Evolutionary conservation across 805 yeast genomes (phyloP).

Genomic region (Myxozyma melibiosi): DNA sequence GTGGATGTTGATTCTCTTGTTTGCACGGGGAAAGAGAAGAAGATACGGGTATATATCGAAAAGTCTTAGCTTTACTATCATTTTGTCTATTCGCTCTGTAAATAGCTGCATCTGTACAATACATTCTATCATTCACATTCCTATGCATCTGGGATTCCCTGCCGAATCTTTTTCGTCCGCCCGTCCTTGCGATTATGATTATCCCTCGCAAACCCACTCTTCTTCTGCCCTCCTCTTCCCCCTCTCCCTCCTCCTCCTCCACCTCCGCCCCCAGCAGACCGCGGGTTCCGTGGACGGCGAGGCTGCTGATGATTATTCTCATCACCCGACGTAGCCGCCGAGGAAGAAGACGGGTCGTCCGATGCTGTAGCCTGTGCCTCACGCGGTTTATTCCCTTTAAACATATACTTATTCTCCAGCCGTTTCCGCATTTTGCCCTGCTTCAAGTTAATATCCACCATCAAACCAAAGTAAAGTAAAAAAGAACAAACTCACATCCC

Average conservation of each 20-base stretch:
- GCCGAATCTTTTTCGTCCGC: slow-evolving; percentile 11
- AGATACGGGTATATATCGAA: slow-evolving; percentile 25
- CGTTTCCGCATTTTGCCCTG: slow-evolving; percentile 52
- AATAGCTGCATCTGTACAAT: not conserved
- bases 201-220: slow-evolving; percentile 19
- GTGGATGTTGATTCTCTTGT: not conserved
- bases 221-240: slow-evolving; percentile 3
- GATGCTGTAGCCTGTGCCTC: not conserved
- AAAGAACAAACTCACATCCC: slow-evolving; percentile 49
- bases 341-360: not conserved
- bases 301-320: not conserved
- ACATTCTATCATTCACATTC: not conserved
- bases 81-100: not conserved
- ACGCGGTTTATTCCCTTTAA: slow-evolving; percentile 45
- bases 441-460: not conserved
- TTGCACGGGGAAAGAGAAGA: slow-evolving; percentile 3
- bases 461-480: not conserved
- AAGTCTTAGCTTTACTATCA: not conserved
- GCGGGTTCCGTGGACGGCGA: too few species aligned
- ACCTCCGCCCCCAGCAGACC: not conserved
- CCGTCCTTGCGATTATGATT: slow-evolving; percentile 26
- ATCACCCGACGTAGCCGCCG: not conserved
- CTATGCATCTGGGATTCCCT: slow-evolving; percentile 14
- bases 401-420: slow-evolving; percentile 64
- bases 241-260: slow-evolving; percentile 11